phyloP scores from a whole-genome alignment of 2,329 filamentous ascomycete genomes.

The Pseudopyricularia cyperi region DNA sequence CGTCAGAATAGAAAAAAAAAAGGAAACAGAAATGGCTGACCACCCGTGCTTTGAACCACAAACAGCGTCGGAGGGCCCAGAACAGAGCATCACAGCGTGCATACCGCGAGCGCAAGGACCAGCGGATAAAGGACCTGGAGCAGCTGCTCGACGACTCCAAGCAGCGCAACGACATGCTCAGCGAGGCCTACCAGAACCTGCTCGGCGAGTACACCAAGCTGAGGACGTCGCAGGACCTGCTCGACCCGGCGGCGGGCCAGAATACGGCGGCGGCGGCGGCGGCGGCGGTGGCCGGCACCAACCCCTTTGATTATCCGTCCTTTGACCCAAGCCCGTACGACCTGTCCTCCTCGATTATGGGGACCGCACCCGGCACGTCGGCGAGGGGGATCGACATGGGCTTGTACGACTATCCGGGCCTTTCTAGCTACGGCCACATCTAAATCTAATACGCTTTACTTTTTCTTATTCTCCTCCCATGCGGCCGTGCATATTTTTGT shows the following conservation, averaged over 20 bases:
- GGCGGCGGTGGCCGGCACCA: neutral
- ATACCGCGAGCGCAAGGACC: constrained; percentile 50
- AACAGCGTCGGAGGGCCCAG: constrained; percentile 42
- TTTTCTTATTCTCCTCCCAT: neutral
- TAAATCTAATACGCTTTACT: neutral
- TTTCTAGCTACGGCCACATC: neutral
- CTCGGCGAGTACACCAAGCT: constrained; percentile 30
- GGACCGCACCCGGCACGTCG: neutral
- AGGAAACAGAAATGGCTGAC: no score
- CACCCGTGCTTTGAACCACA: neutral
- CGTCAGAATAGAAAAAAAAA: no score
- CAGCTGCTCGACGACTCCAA: constrained; percentile 37
- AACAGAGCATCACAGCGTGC: constrained; percentile 49
- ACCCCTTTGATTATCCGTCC: neutral
- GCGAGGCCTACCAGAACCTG: constrained; percentile 37
- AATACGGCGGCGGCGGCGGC: neutral
- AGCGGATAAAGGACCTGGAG: constrained; percentile 52
- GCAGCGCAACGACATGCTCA: constrained; percentile 40
- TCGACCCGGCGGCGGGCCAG: neutral
- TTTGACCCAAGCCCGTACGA: neutral
- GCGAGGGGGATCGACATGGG: neutral
- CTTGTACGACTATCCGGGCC: neutral
- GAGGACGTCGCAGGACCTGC: neutral
- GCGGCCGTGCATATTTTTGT: no score
- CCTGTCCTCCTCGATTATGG: neutral